phyloP scores from a whole-genome alignment of 371 early-diverging fungal species.

The Encephalitozoon cuniculi region DNA sequence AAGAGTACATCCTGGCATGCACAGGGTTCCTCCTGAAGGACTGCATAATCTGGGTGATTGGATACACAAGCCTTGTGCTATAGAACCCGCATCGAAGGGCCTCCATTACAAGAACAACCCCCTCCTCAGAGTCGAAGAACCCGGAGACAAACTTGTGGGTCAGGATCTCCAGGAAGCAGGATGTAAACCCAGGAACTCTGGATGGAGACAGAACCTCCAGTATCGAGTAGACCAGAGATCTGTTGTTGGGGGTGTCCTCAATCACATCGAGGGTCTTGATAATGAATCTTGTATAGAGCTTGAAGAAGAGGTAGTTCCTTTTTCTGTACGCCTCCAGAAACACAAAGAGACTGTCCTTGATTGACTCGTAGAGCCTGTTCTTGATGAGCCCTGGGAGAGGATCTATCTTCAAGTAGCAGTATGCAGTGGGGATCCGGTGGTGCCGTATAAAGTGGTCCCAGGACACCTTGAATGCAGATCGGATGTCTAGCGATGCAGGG shows the following conservation, averaged over 20 bases:
- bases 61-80: slow-evolving; percentile 13
- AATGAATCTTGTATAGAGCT: slow-evolving; percentile 46
- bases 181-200: slow-evolving; percentile 35
- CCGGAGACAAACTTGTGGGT: slow-evolving; percentile 15
- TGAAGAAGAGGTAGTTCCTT: slow-evolving; percentile 45
- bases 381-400: slow-evolving; percentile 29
- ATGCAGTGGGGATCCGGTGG: slow-evolving; percentile 30
- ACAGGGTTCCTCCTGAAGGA: slow-evolving; percentile 9
- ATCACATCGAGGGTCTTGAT: slow-evolving; percentile 29
- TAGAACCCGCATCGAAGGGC: neutral
- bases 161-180: slow-evolving; percentile 43
- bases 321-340: slow-evolving; percentile 48
- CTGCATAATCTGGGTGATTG: slow-evolving; percentile 9
- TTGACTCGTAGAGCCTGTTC: neutral
- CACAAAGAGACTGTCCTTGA: slow-evolving; percentile 39
- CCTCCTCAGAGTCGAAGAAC: slow-evolving; percentile 11
- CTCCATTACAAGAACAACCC: slow-evolving; percentile 12
- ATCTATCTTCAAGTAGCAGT: slow-evolving; percentile 49
- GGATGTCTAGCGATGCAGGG: slow-evolving; percentile 1
- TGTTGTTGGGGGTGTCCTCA: slow-evolving; percentile 26
- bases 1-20: slow-evolving; percentile 23
- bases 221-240: slow-evolving; percentile 3
- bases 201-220: slow-evolving; percentile 40
- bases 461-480: slow-evolving; percentile 41
- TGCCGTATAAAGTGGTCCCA: slow-evolving; percentile 54